Evolutionary conservation across 2,329 filamentous ascomycete genomes (phyloP), one percentile per base, ranked within the genome.

Genomic region (Coniochaeta hoffmannii): DNA sequence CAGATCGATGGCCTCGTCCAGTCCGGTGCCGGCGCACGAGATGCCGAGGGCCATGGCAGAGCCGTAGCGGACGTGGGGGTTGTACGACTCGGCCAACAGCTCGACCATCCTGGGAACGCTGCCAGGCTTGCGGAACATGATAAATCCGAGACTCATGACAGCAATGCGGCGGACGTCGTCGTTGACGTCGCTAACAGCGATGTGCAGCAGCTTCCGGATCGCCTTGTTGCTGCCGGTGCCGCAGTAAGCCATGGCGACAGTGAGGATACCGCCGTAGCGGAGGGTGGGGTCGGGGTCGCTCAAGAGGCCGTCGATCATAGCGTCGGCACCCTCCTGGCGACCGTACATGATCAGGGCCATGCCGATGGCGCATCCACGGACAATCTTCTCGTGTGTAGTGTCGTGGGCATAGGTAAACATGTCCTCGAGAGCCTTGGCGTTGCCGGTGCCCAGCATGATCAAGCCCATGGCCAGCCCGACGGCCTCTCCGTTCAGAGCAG

Each of bases 261-360:
- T 96, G 85, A 99, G 90, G 71, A 99, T 96, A 76, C 94, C 94
- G 69, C 94, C 94, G 64, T 99, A 99, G 62, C 94, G 86, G 58
- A 99, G 79, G 8, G 90, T 93, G 62, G 94, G 90, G 68, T 99
- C 93, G 1, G 94, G 89, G 64, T 99, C 94, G 60, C 90, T 91
- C 34, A 99, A 81, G 1, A 99, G 85, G 50, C 90, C 91, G 67
- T 96, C 93, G 62, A 99, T 95, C 64, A 97, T 82, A 66, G 94
- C 89, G 71, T 99, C 94, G 12, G 94, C 94, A 60, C 88, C 88
- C 72, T 99, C 94, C 73, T 97, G 92, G 58, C 91, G 88, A 50
- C 88, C 91, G 65, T 94, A 99, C 93, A 97, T 97, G 76, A 99
- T 96, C 57, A 99, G 78, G 11, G 94, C 91, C 90, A 99, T 97